These are phyloP conservation scores for Xylaria curta DNA, from an alignment of 495 filamentous ascomycete genomes.

Conservation along the genomic window DNA sequence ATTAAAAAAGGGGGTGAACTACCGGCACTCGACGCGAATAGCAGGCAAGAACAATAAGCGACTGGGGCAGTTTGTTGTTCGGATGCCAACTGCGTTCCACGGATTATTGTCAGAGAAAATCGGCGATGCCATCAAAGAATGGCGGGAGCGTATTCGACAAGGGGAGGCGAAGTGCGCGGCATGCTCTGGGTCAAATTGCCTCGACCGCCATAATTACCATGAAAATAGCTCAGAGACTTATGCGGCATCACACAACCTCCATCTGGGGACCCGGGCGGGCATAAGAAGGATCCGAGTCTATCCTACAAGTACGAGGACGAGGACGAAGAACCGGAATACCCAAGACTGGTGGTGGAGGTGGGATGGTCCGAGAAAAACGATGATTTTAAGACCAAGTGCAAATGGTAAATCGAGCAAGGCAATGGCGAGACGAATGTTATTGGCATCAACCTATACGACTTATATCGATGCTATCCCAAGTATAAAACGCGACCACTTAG, in stretches of 20 bases:
- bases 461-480: neutral
- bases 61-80: neutral
- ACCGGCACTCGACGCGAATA: too few relatives aligned
- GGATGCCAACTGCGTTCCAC: neutral
- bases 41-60: neutral
- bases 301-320: neutral
- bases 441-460: neutral
- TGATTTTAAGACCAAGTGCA: neutral
- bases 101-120: neutral
- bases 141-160: fast-evolving
- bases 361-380: neutral
- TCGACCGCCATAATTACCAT: neutral
- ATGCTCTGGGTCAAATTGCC: neutral
- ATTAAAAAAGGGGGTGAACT: too few relatives aligned
- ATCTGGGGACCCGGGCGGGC: neutral
- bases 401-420: neutral
- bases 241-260: too few relatives aligned
- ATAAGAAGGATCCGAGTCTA: neutral
- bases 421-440: neutral
- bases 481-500: neutral
- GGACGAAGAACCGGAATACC: neutral
- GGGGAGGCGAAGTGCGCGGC: neutral
- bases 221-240: neutral
- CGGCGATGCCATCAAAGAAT: neutral
- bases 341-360: neutral